A percentile compares a stretch with the other conserved stretches of the same genome.
Evolutionary conservation across 495 filamentous ascomycete genomes (phyloP).

Genomic region (Rhizodiscina lignyota): DNA sequence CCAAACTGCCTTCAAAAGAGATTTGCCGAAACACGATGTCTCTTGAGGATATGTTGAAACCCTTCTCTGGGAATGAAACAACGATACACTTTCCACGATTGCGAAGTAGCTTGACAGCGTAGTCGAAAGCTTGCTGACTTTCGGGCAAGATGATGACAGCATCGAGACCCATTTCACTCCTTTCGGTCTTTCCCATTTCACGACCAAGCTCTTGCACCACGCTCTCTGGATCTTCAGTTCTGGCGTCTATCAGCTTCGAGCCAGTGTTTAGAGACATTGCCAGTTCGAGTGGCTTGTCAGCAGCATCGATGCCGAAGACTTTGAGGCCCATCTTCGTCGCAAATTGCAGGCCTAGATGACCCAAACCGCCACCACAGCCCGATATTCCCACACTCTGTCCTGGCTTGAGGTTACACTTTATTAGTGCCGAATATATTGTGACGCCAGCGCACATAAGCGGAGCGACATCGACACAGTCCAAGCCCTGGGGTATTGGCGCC

Average conservation of each 20-base stretch:
- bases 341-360: constrained; percentile 4
- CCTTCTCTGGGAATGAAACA: constrained; percentile 1
- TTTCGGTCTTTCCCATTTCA: background rate
- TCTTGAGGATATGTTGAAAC: background rate
- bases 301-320: background rate
- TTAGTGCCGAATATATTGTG: constrained; percentile 1
- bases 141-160: constrained; percentile 1
- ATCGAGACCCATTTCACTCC: background rate
- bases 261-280: background rate
- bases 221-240: background rate
- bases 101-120: background rate
- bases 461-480: background rate
- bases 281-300: background rate
- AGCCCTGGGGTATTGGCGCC: background rate
- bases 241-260: constrained; percentile 1
- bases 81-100: background rate
- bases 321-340: background rate
- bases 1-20: constrained; percentile 1
- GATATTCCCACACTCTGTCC: constrained; percentile 1
- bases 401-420: background rate
- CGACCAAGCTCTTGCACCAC: background rate
- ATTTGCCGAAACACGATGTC: background rate
- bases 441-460: constrained; percentile 4
- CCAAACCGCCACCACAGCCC: constrained; percentile 4
- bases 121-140: constrained; percentile 1